Evolutionary conservation across 345 rosid species (phyloP).

Genomic region (Leavenworthia alabamica): DNA sequence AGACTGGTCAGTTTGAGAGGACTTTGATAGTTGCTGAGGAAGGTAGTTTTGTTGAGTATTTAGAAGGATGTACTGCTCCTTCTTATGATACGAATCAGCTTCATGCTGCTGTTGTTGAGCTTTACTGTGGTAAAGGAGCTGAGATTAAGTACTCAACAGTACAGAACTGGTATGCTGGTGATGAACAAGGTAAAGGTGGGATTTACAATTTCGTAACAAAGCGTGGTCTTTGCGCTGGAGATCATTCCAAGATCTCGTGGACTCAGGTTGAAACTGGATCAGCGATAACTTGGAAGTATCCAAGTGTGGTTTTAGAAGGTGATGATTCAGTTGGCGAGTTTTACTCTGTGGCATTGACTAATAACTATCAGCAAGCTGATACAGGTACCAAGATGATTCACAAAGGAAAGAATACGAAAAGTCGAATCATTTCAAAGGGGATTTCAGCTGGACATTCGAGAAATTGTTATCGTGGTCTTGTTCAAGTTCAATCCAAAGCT

Average conservation of each 20-base stretch:
- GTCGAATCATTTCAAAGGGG: slow-evolving; percentile 90
- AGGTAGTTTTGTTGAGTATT: slow-evolving; percentile 81
- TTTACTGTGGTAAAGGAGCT: slow-evolving; percentile 68
- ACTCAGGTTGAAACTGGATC: slow-evolving; percentile 99
- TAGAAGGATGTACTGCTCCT: slow-evolving; percentile 96
- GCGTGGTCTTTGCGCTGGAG: slow-evolving; percentile 85
- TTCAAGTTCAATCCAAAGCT: slow-evolving; percentile 90
- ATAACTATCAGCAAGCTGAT: slow-evolving; percentile 85
- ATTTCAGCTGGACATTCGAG: slow-evolving; percentile 71
- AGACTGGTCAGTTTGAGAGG: slow-evolving; percentile 98
- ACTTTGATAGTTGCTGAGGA: slow-evolving; percentile 93
- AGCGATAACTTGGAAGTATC: slow-evolving; percentile 94
- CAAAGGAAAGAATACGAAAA: slow-evolving; percentile 81
- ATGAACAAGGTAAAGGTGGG: slow-evolving; percentile 84
- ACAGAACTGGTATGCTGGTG: slow-evolving; percentile 96
- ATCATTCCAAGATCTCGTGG: slow-evolving; percentile 85
- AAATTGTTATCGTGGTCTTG: slow-evolving; percentile 92
- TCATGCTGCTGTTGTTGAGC: slow-evolving; percentile 94
- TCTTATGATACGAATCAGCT: slow-evolving; percentile 86
- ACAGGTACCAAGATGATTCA: slow-evolving; percentile 96
- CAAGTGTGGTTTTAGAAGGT: slow-evolving; percentile 86
- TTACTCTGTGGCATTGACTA: slow-evolving; percentile 88
- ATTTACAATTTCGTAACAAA: slow-evolving; percentile 89
- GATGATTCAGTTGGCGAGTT: slow-evolving; percentile 82
- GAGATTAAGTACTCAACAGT: slow-evolving; percentile 91